Evolutionary conservation across 192 early-diverging fungal species (phyloP), one percentile per base, ranked within the genome.

Genomic region (Coemansia sp.): DNA sequence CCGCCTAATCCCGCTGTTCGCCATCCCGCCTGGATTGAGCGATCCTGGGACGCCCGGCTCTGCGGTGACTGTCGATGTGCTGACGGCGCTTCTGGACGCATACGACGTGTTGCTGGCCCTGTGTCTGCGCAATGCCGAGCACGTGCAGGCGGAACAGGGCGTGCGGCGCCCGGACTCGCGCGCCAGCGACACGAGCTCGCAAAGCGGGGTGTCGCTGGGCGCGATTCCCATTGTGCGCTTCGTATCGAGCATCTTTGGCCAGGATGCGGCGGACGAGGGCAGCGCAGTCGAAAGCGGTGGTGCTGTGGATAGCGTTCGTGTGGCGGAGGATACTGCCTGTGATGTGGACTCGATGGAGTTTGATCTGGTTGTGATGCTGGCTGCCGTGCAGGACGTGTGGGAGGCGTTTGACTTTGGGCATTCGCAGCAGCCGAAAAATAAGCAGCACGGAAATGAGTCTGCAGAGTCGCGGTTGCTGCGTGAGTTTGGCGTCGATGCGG

Each of bases 31-130:
- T 2, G 53, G 54, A 18, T 23, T 24, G 22, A 23, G 46, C 46
- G 19, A 27, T n/a, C n/a, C n/a, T n/a, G n/a, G 46, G 5, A 48
- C 22, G 12, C 0, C 0, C 11, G 22, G 5, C 6, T 28, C 29
- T 6, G 23, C 38, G 38, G 28, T 23, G 33, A 65, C 65, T 16
- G 56, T 71, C 16, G 65, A 60, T 21, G 65, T 67, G 1, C 44
- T 78, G 25, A 10, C 45, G 1, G 56, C 56, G 0, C 48, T 78
- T 33, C 59, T 78, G 2, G 75, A 78, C 23, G 64, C 65, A 0
- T 71, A 71, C 40, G 75, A 65, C 33, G 11, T 68, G 42, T 62
- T 78, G 22, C 33, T 78, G 50, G 43, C 65, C 12, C 54, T 78
- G 38, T 53, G 65, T 19, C 21, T 78, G 58, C 44, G 40, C 6